phyloP scores from a whole-genome alignment of 108 stramenopile genomes.

The Stephanodiscus triporus region DNA sequence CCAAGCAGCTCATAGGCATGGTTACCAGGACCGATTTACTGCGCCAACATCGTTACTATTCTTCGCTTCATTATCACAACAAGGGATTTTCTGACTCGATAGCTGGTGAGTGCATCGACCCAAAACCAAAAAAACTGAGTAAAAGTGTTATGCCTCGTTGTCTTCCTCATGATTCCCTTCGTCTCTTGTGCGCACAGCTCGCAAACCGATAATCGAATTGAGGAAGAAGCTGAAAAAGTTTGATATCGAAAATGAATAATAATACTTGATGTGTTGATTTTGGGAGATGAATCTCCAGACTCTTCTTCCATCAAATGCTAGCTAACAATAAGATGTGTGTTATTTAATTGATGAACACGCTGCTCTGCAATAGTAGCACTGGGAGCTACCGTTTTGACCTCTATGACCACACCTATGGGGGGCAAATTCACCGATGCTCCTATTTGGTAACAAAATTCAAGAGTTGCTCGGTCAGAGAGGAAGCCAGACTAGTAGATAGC shows the following conservation, averaged over 20 bases:
- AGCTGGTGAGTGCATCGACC: constrained; percentile 19
- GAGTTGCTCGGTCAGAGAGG: too few relatives aligned
- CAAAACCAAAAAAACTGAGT: neutral
- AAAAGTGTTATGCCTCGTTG: neutral
- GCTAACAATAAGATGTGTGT: too few relatives aligned
- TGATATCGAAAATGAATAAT: constrained; percentile 62
- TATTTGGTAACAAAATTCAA: too few relatives aligned
- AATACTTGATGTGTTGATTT: neutral
- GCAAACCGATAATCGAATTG: constrained; percentile 83
- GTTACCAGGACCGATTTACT: constrained; percentile 89
- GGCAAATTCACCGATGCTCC: too few relatives aligned
- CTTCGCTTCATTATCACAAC: constrained; percentile 88
- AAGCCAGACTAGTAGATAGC: too few relatives aligned
- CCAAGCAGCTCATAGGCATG: constrained; percentile 81
- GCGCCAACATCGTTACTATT: constrained; percentile 87
- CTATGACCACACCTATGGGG: too few relatives aligned
- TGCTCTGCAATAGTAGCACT: too few relatives aligned
- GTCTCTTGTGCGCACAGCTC: constrained; percentile 41
- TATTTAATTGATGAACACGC: too few relatives aligned
- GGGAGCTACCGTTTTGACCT: too few relatives aligned
- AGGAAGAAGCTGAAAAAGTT: constrained; percentile 81
- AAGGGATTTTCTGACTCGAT: constrained; percentile 81
- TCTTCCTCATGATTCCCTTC: constrained; percentile 9
- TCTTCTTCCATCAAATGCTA: too few relatives aligned
- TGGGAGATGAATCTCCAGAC: neutral